These are phyloP conservation scores for Aristolochia californica DNA, from an alignment of 164 flowering plant genomes.

Conservation along the genomic window DNA sequence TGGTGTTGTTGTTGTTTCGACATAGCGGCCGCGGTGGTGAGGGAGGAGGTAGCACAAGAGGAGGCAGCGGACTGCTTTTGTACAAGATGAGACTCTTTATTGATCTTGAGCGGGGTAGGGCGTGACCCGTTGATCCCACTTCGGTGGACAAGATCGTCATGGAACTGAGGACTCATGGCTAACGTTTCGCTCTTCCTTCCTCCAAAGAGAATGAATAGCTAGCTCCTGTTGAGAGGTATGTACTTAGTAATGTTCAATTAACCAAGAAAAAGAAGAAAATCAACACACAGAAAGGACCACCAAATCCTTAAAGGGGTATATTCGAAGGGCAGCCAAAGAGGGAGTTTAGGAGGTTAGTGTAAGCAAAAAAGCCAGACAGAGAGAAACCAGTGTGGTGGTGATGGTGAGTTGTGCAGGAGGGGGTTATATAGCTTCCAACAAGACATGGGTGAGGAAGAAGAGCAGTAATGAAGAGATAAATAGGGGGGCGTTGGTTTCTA, in stretches of 20 bases:
- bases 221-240: too few species aligned
- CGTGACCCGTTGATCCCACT: conserved; percentile 31
- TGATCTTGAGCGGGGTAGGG: conserved; percentile 40
- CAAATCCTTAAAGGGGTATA: too few species aligned
- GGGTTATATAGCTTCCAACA: neutral
- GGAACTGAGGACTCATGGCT: conserved; percentile 29
- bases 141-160: conserved; percentile 9
- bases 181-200: too few species aligned
- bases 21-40: neutral
- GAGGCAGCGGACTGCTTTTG: conserved; percentile 32
- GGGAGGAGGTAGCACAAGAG: neutral
- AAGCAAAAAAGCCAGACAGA: too few species aligned
- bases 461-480: neutral
- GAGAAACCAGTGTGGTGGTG: too few species aligned
- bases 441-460: neutral
- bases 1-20: neutral
- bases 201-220: too few species aligned
- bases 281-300: too few species aligned
- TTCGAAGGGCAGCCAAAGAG: too few species aligned
- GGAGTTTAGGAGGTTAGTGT: too few species aligned
- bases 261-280: too few species aligned
- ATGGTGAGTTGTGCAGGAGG: too few species aligned
- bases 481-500: neutral
- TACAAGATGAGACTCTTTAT: conserved; percentile 34
- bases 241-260: too few species aligned